These are phyloP conservation scores for Malbranchea zuffiana DNA, from an alignment of 2,329 filamentous ascomycete genomes.

Conservation along the genomic window DNA sequence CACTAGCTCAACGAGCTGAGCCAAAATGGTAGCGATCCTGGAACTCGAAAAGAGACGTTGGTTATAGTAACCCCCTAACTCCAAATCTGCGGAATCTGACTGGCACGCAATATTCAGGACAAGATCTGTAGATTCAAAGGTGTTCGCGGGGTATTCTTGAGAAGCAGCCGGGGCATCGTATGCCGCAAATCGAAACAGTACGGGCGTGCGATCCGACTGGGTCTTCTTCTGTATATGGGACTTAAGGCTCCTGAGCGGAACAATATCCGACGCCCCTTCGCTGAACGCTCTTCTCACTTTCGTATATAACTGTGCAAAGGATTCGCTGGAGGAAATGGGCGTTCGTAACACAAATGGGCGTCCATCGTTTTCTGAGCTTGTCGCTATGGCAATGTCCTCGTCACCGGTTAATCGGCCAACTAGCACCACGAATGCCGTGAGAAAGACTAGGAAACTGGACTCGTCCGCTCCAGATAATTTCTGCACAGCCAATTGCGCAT, in stretches of 20 bases:
- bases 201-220: slow-evolving; percentile 30
- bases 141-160: slow-evolving; percentile 32
- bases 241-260: slow-evolving; percentile 32
- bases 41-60: slow-evolving; percentile 38
- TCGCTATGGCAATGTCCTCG: slow-evolving; percentile 40
- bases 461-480: slow-evolving; percentile 21
- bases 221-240: slow-evolving; percentile 33
- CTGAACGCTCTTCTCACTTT: slow-evolving; percentile 35
- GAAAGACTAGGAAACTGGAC: slow-evolving; percentile 32
- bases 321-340: slow-evolving; percentile 31
- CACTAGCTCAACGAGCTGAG: slow-evolving; percentile 34
- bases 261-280: slow-evolving; percentile 33
- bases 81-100: slow-evolving; percentile 16
- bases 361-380: slow-evolving; percentile 34
- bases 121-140: slow-evolving; percentile 36
- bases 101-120: slow-evolving; percentile 30
- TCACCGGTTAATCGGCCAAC: slow-evolving; percentile 39
- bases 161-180: slow-evolving; percentile 36
- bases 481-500: slow-evolving; percentile 28
- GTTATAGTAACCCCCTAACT: slow-evolving; percentile 35
- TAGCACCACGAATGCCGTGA: slow-evolving; percentile 36
- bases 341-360: slow-evolving; percentile 37
- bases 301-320: slow-evolving; percentile 31
- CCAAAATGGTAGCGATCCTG: slow-evolving; percentile 34
- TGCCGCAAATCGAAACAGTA: slow-evolving; percentile 39